These are phyloP conservation scores for Drosera spatulata DNA, from an alignment of 179 eudicot species.

Conservation along the genomic window DNA sequence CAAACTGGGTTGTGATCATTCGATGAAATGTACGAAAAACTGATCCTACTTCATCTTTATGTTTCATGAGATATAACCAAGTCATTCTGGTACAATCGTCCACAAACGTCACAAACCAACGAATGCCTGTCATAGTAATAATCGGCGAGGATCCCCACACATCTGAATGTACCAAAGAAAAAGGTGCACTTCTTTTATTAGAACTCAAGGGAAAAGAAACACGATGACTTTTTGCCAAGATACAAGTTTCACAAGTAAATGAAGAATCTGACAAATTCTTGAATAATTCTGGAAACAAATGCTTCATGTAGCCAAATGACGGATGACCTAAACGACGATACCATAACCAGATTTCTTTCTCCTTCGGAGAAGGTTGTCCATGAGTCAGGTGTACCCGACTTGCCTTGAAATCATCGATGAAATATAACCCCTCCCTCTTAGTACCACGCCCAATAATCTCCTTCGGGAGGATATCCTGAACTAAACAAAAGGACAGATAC, in stretches of 20 bases:
- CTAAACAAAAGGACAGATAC: not conserved
- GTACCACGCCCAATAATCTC: constrained; percentile 3
- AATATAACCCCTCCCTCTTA: not conserved
- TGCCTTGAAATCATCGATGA: not conserved
- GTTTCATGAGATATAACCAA: constrained; percentile 1
- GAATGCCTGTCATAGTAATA: not conserved
- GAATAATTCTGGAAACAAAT: not conserved
- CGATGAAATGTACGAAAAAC: not conserved
- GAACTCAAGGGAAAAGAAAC: not conserved
- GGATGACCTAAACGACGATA: not conserved
- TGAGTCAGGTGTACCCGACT: not conserved
- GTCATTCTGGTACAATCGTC: no score
- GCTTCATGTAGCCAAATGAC: not conserved
- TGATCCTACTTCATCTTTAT: constrained; percentile 1
- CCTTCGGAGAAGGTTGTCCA: no score
- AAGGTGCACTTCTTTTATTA: not conserved
- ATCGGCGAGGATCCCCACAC: not conserved
- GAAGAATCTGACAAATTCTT: not conserved
- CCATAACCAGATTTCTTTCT: not conserved
- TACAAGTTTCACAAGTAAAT: constrained; percentile 1
- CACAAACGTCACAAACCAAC: constrained; percentile 6
- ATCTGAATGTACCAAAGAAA: not conserved
- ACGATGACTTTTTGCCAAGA: not conserved
- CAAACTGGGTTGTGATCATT: constrained; percentile 1
- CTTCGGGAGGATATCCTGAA: not conserved